Percentiles rank a stretch among this genome's conserved stretches.
Evolutionary conservation across 2,329 filamentous ascomycete genomes (phyloP).

Genomic region (Colletotrichum tofieldiae): DNA sequence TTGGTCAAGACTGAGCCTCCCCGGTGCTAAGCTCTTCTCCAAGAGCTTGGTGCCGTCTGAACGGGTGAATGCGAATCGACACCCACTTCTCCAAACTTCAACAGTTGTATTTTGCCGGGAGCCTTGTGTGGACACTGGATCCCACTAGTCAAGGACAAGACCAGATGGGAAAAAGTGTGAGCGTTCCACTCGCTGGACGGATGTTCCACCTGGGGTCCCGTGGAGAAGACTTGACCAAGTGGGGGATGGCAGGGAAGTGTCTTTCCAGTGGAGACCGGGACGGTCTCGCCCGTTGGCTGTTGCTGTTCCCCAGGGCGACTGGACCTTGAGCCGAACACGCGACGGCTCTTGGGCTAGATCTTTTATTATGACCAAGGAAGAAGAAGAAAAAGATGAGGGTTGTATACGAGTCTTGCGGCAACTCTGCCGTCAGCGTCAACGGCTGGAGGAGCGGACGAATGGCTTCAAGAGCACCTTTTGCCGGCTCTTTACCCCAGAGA

Average conservation of each 20-base stretch:
- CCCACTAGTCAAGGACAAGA: slow-evolving; percentile 38
- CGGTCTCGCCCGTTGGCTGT: slow-evolving; percentile 30
- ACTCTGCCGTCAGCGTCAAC: not conserved
- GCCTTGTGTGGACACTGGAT: slow-evolving; percentile 22
- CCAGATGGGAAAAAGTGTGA: slow-evolving; percentile 25
- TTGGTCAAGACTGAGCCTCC: slow-evolving; percentile 18
- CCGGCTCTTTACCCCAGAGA: slow-evolving; percentile 21
- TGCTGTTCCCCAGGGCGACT: slow-evolving; percentile 16
- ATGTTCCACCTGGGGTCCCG: slow-evolving; percentile 29
- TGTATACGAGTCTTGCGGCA: not conserved
- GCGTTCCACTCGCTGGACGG: slow-evolving; percentile 30
- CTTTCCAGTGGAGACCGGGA: slow-evolving; percentile 24
- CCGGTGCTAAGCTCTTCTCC: slow-evolving; percentile 15
- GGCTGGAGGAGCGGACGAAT: slow-evolving; percentile 7
- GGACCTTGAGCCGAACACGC: not conserved
- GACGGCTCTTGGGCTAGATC: not conserved
- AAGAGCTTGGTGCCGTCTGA: slow-evolving; percentile 27
- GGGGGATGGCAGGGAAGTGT: slow-evolving; percentile 30
- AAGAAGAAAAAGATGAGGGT: too few relatives aligned
- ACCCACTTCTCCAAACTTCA: slow-evolving; percentile 19
- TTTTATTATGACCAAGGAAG: too few relatives aligned
- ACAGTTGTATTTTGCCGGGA: slow-evolving; percentile 37
- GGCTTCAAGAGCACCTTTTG: slow-evolving; percentile 1
- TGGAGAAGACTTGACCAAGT: slow-evolving; percentile 31
- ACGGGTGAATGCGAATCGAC: slow-evolving; percentile 30